Base-by-base conservation (phyloP, 2,329 filamentous ascomycete species). In the Alternaria hordeiaustralica region DNA sequence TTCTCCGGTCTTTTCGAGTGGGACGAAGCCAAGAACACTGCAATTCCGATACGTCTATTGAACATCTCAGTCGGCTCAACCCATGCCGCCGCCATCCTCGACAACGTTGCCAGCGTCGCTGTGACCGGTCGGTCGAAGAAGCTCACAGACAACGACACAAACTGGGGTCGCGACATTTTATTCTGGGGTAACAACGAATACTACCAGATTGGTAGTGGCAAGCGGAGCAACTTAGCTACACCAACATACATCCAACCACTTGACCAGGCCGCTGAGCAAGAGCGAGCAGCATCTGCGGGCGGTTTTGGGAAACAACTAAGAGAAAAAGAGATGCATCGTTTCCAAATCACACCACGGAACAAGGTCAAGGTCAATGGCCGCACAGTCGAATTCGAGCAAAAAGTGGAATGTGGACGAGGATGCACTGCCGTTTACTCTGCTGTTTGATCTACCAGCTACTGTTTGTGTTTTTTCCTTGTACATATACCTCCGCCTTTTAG, bases 101-200 rank as follows among this genome's bases (percentile, higher is more conserved):
- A 89, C 74, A 97, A 97, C 76, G 87, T 91, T 28, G 92, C 92
- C 1, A 85, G 89, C 57, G 85, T 94, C 6, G 82, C 84, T 15
- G 86, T 89, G 2, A 82, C 85, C 3, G 78, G 59, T 13, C 81
- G 76, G 58, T 80, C 65, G 71, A 66, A 55, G 13, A 65, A 66
- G 21, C 64, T 74, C n/a, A 77, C 76, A 2, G 83, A 87, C 44
- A 91, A 92, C 68, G 91, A 94, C 73, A 93, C 90, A 2, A 94
- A 96, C 77, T 97, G 90, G 88, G 96, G 96, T 53, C 89, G 91
- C 5, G 96, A 98, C 77, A 90, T 94, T 28, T 79, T 98, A 2
- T 96, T 93, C 84, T 99, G 94, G 93, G 96, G 96, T 65, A 93
- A 93, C 57, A 99, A 98, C 74, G 94, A 98, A 82, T 88, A 90